These are phyloP conservation scores for Wickerhamiella sorbophila DNA, from an alignment of 805 yeast genomes.

Conservation along the genomic window DNA sequence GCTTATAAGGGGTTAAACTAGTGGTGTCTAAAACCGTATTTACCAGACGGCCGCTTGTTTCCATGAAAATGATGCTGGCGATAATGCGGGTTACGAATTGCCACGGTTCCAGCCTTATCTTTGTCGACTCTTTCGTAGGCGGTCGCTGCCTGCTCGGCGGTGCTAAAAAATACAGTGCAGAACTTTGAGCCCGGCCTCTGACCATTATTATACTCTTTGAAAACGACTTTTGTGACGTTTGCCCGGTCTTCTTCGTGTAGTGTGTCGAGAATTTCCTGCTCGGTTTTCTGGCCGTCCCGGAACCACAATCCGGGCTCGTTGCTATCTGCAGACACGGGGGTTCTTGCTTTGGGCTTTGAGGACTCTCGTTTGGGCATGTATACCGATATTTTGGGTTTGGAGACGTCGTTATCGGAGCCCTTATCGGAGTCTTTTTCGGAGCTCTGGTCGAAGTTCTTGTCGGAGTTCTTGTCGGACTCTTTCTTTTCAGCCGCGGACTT, in stretches of 20 bases:
- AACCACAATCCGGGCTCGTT: constrained; percentile 28
- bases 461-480: neutral
- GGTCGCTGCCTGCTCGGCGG: constrained; percentile 25
- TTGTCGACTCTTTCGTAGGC: constrained; percentile 25
- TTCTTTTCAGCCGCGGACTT: neutral
- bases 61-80: too few relatives aligned
- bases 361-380: neutral
- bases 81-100: too few relatives aligned
- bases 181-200: constrained; percentile 22
- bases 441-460: neutral
- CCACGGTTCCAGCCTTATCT: constrained; percentile 21
- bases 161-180: constrained; percentile 27
- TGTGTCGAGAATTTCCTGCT: constrained; percentile 21
- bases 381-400: too few relatives aligned
- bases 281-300: constrained; percentile 25
- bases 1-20: too few relatives aligned
- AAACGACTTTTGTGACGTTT: constrained; percentile 20
- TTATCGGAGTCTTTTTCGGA: too few relatives aligned
- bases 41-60: too few relatives aligned
- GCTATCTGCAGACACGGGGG: constrained; percentile 4
- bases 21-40: too few relatives aligned
- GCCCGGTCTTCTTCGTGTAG: constrained; percentile 24
- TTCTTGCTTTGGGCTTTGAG: constrained; percentile 1
- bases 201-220: constrained; percentile 14
- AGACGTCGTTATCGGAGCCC: too few relatives aligned